Evolutionary conservation across 257 asterid genomes (phyloP).

Genomic region (Nicotiana attenuata): DNA sequence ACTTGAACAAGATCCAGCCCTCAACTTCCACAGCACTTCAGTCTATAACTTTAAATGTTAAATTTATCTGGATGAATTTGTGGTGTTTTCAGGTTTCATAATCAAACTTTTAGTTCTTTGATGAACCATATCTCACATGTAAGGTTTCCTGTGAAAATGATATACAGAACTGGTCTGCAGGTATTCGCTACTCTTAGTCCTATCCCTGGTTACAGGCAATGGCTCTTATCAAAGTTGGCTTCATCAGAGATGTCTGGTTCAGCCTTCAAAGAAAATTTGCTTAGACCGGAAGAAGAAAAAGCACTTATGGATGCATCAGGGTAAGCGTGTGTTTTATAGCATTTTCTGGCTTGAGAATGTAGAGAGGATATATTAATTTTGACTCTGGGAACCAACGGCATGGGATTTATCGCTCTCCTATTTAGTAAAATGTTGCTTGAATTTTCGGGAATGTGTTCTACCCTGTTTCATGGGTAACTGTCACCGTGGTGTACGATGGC

Average conservation of each 20-base stretch:
- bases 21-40: not conserved
- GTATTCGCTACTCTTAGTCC: conserved; percentile 98
- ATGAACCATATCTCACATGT: not conserved
- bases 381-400: not conserved
- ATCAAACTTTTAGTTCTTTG: not conserved
- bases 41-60: not conserved
- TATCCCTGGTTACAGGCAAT: conserved; percentile 84
- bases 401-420: not conserved
- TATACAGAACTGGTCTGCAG: conserved; percentile 41
- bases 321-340: conserved; percentile 36
- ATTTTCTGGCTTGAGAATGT: conserved; percentile 13
- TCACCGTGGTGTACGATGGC: not conserved
- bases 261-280: conserved; percentile 69
- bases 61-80: not conserved
- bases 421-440: not conserved
- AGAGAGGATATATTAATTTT: not conserved
- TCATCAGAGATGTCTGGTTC: conserved; percentile 61
- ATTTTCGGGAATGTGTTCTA: not conserved
- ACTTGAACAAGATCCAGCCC: not conserved
- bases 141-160: conserved; percentile 14
- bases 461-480: not conserved
- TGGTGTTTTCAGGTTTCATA: not conserved
- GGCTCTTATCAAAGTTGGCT: conserved; percentile 80
- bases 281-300: conserved; percentile 71
- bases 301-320: conserved; percentile 54